Evolutionary conservation across 768 basidiomycete genomes (phyloP), one percentile per base, ranked within the genome.

Genomic region (Termitomyces eurrhizus): DNA sequence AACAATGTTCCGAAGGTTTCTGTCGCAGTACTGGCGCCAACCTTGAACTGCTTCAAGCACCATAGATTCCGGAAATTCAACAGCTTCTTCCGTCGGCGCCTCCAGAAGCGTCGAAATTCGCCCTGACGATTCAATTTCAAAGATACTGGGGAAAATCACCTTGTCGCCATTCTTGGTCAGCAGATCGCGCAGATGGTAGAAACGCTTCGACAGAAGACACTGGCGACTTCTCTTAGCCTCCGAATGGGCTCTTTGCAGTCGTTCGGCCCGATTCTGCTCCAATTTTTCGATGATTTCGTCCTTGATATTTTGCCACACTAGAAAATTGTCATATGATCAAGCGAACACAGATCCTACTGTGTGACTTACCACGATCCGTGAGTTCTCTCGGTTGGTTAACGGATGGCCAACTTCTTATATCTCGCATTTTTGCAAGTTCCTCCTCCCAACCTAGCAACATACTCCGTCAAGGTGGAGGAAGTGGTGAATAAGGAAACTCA

Each of bases 301-400:
- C n/a, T 60, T 60, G n/a, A 55, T 56, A 18, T 54, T 50, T 18
- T 36, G 14, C 59, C 59, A 60, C 7, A 39, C 59, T 56, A 32
- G 2, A 1, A 35, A 14, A 35, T 33, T 16, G 5, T 5, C 1
- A 46, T 16, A 24, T 46, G 4, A 56, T 36, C 7, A 14, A 12
- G 12, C 16, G 33, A 36, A 13, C n/a, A 33, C 8, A 26, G 11
- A 33, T 4, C 8, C 24, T 16, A 13, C n/a, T 16, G 14, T 14
- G 32, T 5, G 13, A 46, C 58, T 45, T 53, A 59, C 58, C 37
- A 52, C 51, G 58, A 46, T 59, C 58, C 5, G 58, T 53, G 21
- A 59, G 58, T 6, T 45, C 42, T 14, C 46, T 59, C 8, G 58
- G 24, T n/a, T 52, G 50, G 2, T 3, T 37, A 42, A 59, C 51